Evolutionary conservation across 345 rosid species (phyloP), one percentile per base, ranked within the genome.

Genomic region (Acer negundo): DNA sequence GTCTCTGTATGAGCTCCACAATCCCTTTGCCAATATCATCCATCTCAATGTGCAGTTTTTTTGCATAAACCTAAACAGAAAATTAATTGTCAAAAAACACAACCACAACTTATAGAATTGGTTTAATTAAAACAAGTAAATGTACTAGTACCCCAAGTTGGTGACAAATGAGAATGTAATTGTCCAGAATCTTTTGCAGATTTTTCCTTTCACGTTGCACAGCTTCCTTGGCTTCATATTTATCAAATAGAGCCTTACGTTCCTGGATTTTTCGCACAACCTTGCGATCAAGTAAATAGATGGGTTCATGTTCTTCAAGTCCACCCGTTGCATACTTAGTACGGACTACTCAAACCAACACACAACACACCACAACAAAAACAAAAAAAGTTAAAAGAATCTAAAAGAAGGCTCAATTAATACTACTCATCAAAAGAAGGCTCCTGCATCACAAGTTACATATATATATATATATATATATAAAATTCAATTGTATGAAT

Each of bases 11-110:
- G 66, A 93, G 93, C 80, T 93, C 94, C 69, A 93, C 72, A 69
- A 93, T 90, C 63, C 97, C 97, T 65, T 84, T 84, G 17, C 84
- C 90, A 72, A 85, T 81, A 62, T 85, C 90, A 51, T 85, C 85
- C 88, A 70, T 85, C 74, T 88, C 90, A 74, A 85, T 69, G 69
- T 67, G 61, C 24, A 88, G 78, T 69, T 80, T 86, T 66, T 76
- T 84, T 44, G 84, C 83, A 19, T 69, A 67, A 64, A 87, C 90
- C 94, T 93, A 11, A 46, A 46, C 15, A 46, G 3, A 44, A 8
- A 42, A 42, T 2, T 1, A 42, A 46, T 9, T 46, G 49, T 46
- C 11, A 10, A 46, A 46, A 46, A 46, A 10, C 49, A 46, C 15
- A 46, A 46, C 15, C 49, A 46, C 49, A 10, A 46, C 49, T 46